Base-by-base conservation (phyloP, 495 filamentous ascomycete genomes). In the Paragyromitra xinjiangensis region DNA sequence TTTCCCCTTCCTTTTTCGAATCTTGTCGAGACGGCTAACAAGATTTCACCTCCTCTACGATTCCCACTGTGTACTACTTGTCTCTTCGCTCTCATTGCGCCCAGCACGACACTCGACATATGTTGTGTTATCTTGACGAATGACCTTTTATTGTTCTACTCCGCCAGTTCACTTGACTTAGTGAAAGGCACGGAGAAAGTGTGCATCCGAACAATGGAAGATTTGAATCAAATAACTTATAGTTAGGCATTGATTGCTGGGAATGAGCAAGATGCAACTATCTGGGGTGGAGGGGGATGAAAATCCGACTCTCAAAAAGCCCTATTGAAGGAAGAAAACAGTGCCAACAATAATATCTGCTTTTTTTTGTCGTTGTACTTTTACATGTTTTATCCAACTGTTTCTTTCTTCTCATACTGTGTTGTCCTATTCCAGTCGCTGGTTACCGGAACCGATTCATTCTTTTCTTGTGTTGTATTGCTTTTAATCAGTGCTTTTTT, bases 11-110 rank as follows among this genome's bases (percentile, higher is more conserved):
- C 71, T 78, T 44, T 26, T 77, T 78, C 64, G 67, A 48, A 59
- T 65, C 39, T 22, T 71, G 53, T 66, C 58, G 56, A 63, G 53
- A 59, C 61, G 62, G 63, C 77, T 79, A 78, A 79, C 77, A 79
- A 79, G 68, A 63, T 55, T 40, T 67, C 75, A 79, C 44, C 77
- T 44, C 62, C 29, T 34, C 29, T 45, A 69, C 64, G 63, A 61
- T 68, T 42, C 55, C 16, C 44, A 68, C 24, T 56, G 6, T 51
- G n/a, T 51, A n/a, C 39, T 42, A 56, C 22, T 56, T 26, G 22
- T 22, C 22, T 56, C 22, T 53, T 71, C 68, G 6, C 14, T 67
- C 29, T 26, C 48, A n/a, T 24, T 63, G 3, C 61, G 34, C 22
- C 44, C 40, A n/a, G 37, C 8, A 63, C 69, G 42, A 55, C 69